Conservation (phyloP, 2,329 filamentous ascomycete species). For the Fusarium metavorans region DNA sequence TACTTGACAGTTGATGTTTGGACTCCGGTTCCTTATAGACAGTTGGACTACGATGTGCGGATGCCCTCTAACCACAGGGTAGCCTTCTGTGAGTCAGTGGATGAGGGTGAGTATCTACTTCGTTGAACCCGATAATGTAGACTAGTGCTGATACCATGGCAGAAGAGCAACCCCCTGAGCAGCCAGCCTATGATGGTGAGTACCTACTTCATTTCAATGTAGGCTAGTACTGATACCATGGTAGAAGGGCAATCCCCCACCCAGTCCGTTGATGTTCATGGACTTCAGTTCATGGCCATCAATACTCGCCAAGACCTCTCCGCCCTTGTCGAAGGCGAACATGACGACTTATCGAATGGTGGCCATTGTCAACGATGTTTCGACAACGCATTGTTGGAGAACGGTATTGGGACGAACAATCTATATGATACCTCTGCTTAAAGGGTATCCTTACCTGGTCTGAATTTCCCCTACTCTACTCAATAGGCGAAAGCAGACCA, state of each 20-base stretch:
- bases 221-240: no score
- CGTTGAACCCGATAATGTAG: background rate
- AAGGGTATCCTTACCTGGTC: background rate
- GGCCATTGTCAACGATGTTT: background rate
- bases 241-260: no score
- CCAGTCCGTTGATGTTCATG: background rate
- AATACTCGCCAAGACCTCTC: background rate
- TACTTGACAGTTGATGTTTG: background rate
- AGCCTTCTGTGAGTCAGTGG: background rate
- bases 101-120: background rate
- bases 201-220: no score
- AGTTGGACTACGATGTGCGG: background rate
- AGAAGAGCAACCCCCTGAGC: background rate
- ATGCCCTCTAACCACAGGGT: background rate
- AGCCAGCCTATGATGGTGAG: background rate
- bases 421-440: background rate
- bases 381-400: background rate
- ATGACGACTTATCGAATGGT: background rate
- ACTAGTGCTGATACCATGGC: background rate
- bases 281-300: background rate
- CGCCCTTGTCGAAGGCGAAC: background rate
- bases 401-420: background rate
- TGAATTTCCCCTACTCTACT: background rate
- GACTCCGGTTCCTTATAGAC: background rate
- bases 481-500: background rate